Percentiles rank a stretch among this genome's conserved stretches.
These are phyloP conservation scores for Senna siamea DNA, from an alignment of 306 rosid species.

Conservation along the genomic window DNA sequence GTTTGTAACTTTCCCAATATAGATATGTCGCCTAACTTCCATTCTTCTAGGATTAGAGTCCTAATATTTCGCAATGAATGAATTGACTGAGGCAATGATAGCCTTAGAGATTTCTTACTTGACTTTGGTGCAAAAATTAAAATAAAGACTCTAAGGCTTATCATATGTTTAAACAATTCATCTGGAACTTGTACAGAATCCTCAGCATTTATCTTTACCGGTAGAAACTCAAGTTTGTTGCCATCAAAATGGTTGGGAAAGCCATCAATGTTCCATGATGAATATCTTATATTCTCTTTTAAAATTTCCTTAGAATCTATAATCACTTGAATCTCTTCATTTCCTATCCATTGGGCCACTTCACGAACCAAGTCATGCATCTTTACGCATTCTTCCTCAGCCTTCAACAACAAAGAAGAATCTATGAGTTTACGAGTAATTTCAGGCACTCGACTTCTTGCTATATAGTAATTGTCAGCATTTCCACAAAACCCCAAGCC, in stretches of 20 bases:
- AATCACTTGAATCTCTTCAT: background rate
- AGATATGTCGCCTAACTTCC: conserved; percentile 16
- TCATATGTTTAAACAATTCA: conserved; percentile 14
- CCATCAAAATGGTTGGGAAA: background rate
- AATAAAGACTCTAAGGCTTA: conserved; percentile 15
- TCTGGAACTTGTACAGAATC: background rate
- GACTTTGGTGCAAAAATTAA: background rate
- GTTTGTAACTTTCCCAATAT: conserved; percentile 1
- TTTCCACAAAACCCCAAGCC: conserved; percentile 29
- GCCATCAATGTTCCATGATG: background rate
- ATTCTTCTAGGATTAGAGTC: rapidly evolving
- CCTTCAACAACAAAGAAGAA: conserved; percentile 29
- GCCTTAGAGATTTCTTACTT: too few relatives aligned
- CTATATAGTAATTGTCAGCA: background rate
- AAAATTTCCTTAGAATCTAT: background rate
- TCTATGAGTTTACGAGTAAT: conserved; percentile 5
- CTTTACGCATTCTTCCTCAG: background rate
- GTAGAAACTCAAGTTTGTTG: conserved; percentile 25
- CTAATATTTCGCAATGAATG: conserved; percentile 2
- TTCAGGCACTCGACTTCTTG: conserved; percentile 22
- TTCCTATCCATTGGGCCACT: conserved; percentile 23
- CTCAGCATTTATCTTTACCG: background rate
- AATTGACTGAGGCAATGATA: background rate
- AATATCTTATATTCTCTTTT: background rate
- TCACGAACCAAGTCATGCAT: conserved; percentile 42